These are phyloP conservation scores for Helianthus tuberosus DNA, from an alignment of 129 eudicot species.

Conservation along the genomic window DNA sequence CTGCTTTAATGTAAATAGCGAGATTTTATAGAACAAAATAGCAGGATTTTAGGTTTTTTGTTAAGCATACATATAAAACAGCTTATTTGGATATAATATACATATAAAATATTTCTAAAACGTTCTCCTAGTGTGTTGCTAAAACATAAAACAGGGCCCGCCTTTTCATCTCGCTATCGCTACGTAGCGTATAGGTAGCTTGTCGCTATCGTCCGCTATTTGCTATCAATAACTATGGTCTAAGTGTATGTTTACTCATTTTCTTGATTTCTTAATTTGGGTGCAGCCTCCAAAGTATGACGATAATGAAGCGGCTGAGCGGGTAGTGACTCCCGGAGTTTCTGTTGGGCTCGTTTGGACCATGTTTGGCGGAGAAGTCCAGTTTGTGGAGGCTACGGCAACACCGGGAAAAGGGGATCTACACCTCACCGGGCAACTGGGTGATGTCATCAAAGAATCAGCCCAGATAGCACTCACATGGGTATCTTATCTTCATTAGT, in stretches of 20 bases:
- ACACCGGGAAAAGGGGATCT: slow-evolving; percentile 90
- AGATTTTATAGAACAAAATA: too few species aligned
- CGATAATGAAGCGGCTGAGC: slow-evolving; percentile 79
- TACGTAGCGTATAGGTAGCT: too few species aligned
- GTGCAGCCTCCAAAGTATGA: slow-evolving; percentile 90
- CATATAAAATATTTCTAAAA: too few species aligned
- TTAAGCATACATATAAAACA: too few species aligned
- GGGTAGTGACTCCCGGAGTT: slow-evolving; percentile 87
- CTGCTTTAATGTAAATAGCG: too few species aligned
- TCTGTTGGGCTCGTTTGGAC: slow-evolving; percentile 97
- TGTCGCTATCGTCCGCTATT: too few species aligned
- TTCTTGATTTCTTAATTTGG: slow-evolving; percentile 1
- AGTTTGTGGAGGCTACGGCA: slow-evolving; percentile 88
- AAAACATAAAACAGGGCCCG: too few species aligned
- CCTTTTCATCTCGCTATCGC: too few species aligned
- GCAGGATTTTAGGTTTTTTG: too few species aligned
- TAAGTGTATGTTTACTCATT: not conserved
- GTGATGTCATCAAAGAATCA: slow-evolving; percentile 95
- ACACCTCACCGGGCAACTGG: slow-evolving; percentile 95
- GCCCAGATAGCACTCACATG: slow-evolving; percentile 97
- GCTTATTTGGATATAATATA: too few species aligned
- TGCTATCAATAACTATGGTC: too few species aligned
- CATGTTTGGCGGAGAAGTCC: slow-evolving; percentile 92
- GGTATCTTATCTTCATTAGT: slow-evolving; percentile 45
- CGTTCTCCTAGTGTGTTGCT: too few species aligned